phyloP scores from a whole-genome alignment of 78 protist species.

The Dictyostelium purpureum region DNA sequence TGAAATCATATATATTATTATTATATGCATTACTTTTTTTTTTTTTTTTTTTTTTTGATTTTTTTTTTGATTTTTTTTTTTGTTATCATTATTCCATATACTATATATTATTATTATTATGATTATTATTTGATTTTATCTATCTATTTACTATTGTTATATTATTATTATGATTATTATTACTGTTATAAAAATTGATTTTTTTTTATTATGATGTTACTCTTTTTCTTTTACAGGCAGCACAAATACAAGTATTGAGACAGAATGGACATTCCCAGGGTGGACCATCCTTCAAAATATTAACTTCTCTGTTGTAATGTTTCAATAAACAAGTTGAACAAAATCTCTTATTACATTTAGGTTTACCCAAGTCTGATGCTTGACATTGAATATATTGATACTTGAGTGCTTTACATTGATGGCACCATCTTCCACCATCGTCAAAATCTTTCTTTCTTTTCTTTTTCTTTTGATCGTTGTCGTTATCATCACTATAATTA shows the following conservation, averaged over 20 bases:
- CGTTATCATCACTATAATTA: background rate
- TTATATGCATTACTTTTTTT: background rate
- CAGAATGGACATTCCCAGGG: slow-evolving; percentile 73
- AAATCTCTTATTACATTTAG: slow-evolving; percentile 70
- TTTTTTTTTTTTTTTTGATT: too few species aligned
- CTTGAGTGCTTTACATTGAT: slow-evolving; percentile 74
- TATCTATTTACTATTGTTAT: background rate
- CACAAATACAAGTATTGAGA: slow-evolving; percentile 51
- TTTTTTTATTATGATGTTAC: background rate
- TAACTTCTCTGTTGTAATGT: slow-evolving; percentile 55
- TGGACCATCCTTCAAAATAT: background rate
- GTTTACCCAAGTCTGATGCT: slow-evolving; percentile 36
- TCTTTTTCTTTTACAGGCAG: slow-evolving; percentile 79
- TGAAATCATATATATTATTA: too few species aligned
- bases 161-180: background rate
- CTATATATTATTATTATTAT: background rate
- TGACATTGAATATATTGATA: slow-evolving; percentile 68
- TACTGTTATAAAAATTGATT: background rate
- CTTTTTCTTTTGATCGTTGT: slow-evolving; percentile 7
- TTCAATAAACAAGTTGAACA: slow-evolving; percentile 57
- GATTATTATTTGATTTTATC: too few species aligned
- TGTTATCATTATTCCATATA: too few species aligned
- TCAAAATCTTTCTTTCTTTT: slow-evolving; percentile 48
- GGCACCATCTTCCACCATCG: slow-evolving; percentile 78
- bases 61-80: too few species aligned